Base-by-base conservation (phyloP, 2,329 filamentous ascomycete species). In the Colletotrichum siamense region DNA sequence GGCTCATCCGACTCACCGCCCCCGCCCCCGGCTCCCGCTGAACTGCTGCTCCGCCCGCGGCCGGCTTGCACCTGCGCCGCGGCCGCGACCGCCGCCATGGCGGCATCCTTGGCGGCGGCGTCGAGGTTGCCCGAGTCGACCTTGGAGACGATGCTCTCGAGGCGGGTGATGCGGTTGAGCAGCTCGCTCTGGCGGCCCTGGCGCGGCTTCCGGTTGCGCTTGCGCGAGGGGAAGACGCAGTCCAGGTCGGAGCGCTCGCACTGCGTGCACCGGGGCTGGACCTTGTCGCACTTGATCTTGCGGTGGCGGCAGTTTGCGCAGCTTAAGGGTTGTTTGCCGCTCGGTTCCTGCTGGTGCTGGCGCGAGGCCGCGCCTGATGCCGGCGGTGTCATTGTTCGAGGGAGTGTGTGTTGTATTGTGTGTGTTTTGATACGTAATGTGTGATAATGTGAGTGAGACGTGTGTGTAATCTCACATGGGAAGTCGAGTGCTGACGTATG, bases 281-380 rank as follows among this genome's bases (percentile, higher is more conserved):
- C 84, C 77, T 90, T 88, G 80, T 91, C 88, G 82, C 92, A 93
- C 78, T 90, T 92, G 61, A 93, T 86, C 81, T 93, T 93, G 77
- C 91, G 89, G 77, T 91, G 89, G 75, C 93, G 91, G 79, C 92
- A 94, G n/a, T 88, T 87, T 7, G 91, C 86, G 80, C 93, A 94
- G 49, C 86, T 88, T 63, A 89, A 81, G n/a, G 85, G 84, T 75
- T 86, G 86, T 22, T 77, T 75, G 24, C 73, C 34, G 61, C 24
- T 28, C 16, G 22, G 22, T 22, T 74, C 66, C 15, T 69, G 69
- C 28, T 75, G 75, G 22, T 28, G 55, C 61, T 63, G n/a, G 32
- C 69, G 55, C 22, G 22, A 13, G n/a, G 62, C 32, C 9, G 62
- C 28, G n/a, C 71, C 68, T 55, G 67, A 68, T 28, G 75, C 26